Evolutionary conservation across 345 rosid genomes (phyloP).

Genomic region (Moringa oleifera): DNA sequence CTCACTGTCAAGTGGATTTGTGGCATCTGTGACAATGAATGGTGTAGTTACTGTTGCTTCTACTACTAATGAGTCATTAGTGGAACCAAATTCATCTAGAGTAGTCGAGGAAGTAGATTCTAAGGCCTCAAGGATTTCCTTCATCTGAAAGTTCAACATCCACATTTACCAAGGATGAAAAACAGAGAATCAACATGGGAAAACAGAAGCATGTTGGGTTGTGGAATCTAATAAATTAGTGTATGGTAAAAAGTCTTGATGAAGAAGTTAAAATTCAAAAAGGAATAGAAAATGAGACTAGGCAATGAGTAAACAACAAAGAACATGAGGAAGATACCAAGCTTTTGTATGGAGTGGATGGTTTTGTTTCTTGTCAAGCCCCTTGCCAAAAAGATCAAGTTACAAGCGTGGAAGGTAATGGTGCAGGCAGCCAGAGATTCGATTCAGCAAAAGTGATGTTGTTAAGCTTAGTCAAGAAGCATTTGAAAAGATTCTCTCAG

Average conservation of each 20-base stretch:
- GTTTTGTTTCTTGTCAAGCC: slow-evolving; percentile 15
- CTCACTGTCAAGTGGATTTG: too few species aligned
- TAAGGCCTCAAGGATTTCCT: neutral
- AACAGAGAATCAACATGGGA: slow-evolving; percentile 28
- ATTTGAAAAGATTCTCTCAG: slow-evolving; percentile 70
- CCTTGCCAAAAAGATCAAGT: slow-evolving; percentile 12
- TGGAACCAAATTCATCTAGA: slow-evolving; percentile 10
- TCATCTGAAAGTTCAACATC: slow-evolving; percentile 13
- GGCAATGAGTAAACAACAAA: slow-evolving; percentile 11
- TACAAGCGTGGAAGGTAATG: slow-evolving; percentile 24
- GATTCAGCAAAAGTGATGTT: slow-evolving; percentile 44
- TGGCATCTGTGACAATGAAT: too few species aligned
- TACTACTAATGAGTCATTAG: slow-evolving; percentile 9
- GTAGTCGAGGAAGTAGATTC: slow-evolving; percentile 19
- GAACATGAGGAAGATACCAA: slow-evolving; percentile 19
- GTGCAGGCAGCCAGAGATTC: slow-evolving; percentile 24
- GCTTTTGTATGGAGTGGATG: slow-evolving; percentile 4
- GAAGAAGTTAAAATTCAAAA: slow-evolving; percentile 31
- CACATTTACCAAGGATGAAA: slow-evolving; percentile 11
- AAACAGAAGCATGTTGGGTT: slow-evolving; percentile 45
- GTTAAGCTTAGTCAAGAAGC: slow-evolving; percentile 74
- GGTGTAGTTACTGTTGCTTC: slow-evolving; percentile 3
- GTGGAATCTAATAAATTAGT: slow-evolving; percentile 71
- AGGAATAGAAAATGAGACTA: too few species aligned
- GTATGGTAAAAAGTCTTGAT: slow-evolving; percentile 60